A percentile compares a stretch with the other conserved stretches of the same genome.
Evolutionary conservation across 495 filamentous ascomycete species (phyloP).

Genomic region (Cairneyella variabilis): DNA sequence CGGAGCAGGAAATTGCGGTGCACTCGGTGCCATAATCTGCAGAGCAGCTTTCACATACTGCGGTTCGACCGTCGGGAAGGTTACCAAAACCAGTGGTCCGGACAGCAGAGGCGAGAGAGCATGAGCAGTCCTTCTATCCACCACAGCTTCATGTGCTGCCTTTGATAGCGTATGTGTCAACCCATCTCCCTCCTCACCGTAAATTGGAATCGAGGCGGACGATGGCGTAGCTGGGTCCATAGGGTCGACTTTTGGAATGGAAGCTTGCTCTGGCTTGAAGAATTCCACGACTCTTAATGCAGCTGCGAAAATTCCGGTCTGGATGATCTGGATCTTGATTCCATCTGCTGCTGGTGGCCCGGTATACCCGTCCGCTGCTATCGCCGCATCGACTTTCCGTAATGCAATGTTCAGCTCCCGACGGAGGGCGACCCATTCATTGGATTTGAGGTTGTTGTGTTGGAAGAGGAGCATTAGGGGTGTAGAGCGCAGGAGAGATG

Average conservation of each 20-base stretch:
- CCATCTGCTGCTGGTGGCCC: conserved; percentile 43
- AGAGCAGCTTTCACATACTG: conserved; percentile 75
- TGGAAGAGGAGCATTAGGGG: conserved; percentile 92
- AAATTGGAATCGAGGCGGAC: conserved; percentile 30
- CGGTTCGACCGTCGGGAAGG: conserved; percentile 80
- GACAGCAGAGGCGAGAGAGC: conserved; percentile 67
- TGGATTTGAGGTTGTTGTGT: conserved; percentile 88
- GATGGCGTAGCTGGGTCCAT: conserved; percentile 35
- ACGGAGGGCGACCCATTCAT: conserved; percentile 83
- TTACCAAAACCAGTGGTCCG: conserved; percentile 74
- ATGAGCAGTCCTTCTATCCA: conserved; percentile 42
- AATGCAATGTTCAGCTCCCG: conserved; percentile 74
- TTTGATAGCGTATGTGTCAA: conserved; percentile 74
- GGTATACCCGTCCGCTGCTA: conserved; percentile 42
- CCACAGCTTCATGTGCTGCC: conserved; percentile 58
- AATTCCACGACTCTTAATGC: conserved; percentile 84
- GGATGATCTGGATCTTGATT: conserved; percentile 75
- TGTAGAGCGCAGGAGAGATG: conserved; percentile 83
- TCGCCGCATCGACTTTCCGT: conserved; percentile 53
- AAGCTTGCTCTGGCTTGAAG: conserved; percentile 54
- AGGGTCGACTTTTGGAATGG: conserved; percentile 6
- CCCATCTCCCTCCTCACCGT: conserved; percentile 39
- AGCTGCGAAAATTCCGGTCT: conserved; percentile 82
- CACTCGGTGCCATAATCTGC: conserved; percentile 66
- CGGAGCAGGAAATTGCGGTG: conserved; percentile 71